phyloP scores from a whole-genome alignment of 495 filamentous ascomycete species.

The Trypethelium eluteriae region DNA sequence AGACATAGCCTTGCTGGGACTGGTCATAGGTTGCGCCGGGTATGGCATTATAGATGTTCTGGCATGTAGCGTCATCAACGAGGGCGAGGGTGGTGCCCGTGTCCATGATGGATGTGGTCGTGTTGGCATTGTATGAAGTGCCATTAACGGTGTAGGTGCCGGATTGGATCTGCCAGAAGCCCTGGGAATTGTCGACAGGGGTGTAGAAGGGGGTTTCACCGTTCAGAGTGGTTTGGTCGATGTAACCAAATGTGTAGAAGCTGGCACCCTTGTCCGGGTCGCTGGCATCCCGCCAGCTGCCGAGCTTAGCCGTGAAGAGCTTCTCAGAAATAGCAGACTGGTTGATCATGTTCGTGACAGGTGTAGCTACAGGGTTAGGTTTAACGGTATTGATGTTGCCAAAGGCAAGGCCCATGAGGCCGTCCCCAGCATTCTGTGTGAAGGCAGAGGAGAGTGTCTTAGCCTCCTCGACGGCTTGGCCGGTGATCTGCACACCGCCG shows the following conservation, averaged over 20 bases:
- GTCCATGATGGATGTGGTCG: constrained; percentile 72
- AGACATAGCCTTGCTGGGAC: constrained; percentile 59
- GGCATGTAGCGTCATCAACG: constrained; percentile 56
- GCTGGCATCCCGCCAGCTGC: constrained; percentile 51
- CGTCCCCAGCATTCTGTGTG: constrained; percentile 52
- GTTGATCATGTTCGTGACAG: constrained; percentile 68
- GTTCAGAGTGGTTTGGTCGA: constrained; percentile 56
- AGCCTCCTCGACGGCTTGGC: constrained; percentile 64
- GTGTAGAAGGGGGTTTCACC: constrained; percentile 55
- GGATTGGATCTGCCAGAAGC: constrained; percentile 67
- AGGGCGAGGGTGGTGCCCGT: constrained; percentile 70
- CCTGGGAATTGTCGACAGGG: constrained; percentile 57
- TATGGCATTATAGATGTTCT: constrained; percentile 63
- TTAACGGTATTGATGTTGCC: constrained; percentile 62
- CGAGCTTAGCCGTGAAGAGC: constrained; percentile 56
- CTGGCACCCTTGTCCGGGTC: constrained; percentile 50
- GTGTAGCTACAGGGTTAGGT: constrained; percentile 55
- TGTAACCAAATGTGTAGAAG: constrained; percentile 76
- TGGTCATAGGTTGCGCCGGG: constrained; percentile 58
- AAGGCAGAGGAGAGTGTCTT: constrained; percentile 57
- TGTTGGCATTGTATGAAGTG: constrained; percentile 46
- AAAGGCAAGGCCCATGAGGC: constrained; percentile 66
- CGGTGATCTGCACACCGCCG: constrained; percentile 60
- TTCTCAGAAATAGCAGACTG: constrained; percentile 58
- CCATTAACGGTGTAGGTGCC: constrained; percentile 54